Percentiles rank a stretch among this genome's conserved stretches.
phyloP scores from a whole-genome alignment of 345 rosid species.

The Kandelia obovata region DNA sequence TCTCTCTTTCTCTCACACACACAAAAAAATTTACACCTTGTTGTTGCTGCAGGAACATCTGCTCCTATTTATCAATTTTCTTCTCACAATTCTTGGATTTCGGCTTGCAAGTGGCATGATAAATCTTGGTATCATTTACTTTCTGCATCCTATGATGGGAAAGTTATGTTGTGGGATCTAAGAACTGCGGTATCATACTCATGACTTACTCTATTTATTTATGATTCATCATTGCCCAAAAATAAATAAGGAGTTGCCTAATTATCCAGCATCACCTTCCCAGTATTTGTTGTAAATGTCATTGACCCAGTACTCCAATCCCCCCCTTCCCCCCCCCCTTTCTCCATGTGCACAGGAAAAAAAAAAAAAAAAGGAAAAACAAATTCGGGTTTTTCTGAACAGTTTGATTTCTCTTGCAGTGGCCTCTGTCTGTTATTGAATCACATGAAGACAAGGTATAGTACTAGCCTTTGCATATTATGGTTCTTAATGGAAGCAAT shows the following conservation, averaged over 20 bases:
- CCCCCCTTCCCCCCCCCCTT: no score
- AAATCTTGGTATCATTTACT: slow-evolving; percentile 79
- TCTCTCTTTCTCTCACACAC: background rate
- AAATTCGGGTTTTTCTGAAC: background rate
- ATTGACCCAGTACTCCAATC: no score
- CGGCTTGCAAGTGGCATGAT: slow-evolving; percentile 92
- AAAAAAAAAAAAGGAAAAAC: background rate
- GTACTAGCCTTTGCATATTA: background rate
- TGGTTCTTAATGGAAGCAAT: background rate
- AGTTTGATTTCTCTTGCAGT: slow-evolving; percentile 53
- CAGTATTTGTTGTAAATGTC: no score
- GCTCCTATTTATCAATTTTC: slow-evolving; percentile 84
- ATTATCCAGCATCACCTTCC: background rate
- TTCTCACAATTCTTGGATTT: slow-evolving; percentile 88
- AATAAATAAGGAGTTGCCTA: no score
- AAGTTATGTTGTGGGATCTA: slow-evolving; percentile 98
- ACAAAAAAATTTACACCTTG: background rate
- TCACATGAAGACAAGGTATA: slow-evolving; percentile 81
- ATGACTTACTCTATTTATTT: slow-evolving; percentile 9
- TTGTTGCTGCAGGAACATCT: slow-evolving; percentile 58
- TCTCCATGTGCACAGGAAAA: no score
- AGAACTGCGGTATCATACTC: slow-evolving; percentile 79
- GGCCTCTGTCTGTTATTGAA: slow-evolving; percentile 80
- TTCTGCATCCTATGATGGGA: slow-evolving; percentile 95
- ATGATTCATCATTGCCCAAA: no score